Evolutionary conservation across 2,329 filamentous ascomycete species (phyloP).

Genomic region (Penicillium sp.): DNA sequence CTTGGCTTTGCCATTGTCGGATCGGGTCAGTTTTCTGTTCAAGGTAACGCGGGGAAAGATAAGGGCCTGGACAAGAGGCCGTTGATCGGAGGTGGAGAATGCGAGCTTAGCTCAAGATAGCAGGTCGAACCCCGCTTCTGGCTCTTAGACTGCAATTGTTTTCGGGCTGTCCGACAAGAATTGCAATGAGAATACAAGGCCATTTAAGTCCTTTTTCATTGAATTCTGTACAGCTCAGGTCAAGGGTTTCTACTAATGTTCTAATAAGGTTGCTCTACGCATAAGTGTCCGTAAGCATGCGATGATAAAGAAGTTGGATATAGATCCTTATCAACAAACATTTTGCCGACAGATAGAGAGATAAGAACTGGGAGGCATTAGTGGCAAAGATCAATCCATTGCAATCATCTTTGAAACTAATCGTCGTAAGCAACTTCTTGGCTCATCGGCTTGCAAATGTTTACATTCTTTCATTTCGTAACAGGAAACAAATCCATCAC

Average conservation of each 20-base stretch:
- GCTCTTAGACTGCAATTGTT: neutral
- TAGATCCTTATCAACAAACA: neutral
- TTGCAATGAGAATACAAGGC: neutral
- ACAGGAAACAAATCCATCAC: neutral
- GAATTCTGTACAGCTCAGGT: neutral
- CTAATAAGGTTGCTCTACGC: neutral
- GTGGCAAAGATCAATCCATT: neutral
- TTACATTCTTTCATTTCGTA: neutral
- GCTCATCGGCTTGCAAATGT: neutral
- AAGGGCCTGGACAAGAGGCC: conserved; percentile 3
- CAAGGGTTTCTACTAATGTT: neutral
- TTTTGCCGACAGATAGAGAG: neutral
- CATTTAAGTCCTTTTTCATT: neutral
- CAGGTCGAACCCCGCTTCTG: conserved; percentile 10
- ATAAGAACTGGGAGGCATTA: neutral
- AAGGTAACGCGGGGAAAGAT: conserved; percentile 4
- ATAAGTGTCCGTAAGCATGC: neutral
- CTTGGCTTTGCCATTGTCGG: neutral
- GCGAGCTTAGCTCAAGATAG: conserved; percentile 10
- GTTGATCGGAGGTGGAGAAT: neutral
- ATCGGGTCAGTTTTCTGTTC: neutral
- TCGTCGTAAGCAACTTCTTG: neutral
- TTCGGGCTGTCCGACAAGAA: neutral
- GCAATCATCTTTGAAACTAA: neutral
- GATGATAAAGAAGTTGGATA: neutral